Conservation (phyloP, 2,329 filamentous ascomycete genomes). For the Aspergillus sp. region DNA sequence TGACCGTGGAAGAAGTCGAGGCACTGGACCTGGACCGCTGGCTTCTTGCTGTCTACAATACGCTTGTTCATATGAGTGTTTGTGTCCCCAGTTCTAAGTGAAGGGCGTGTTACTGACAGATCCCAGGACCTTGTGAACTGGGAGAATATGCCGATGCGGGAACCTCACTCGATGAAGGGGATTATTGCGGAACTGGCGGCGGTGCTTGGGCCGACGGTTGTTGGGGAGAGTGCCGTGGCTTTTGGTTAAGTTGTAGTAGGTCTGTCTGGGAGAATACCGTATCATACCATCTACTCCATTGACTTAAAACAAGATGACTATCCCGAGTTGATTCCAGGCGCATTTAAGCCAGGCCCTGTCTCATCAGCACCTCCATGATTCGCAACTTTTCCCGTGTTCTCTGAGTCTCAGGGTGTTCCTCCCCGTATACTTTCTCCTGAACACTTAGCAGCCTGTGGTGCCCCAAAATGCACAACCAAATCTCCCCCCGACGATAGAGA, state of each 20-base stretch:
- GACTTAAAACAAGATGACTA: too few relatives aligned
- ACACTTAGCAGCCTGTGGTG: too few relatives aligned
- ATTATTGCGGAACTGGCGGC: slow-evolving; percentile 40
- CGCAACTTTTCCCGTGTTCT: too few relatives aligned
- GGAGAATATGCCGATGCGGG: slow-evolving; percentile 34
- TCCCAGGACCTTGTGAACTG: slow-evolving; percentile 39
- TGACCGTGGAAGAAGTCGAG: slow-evolving; percentile 34
- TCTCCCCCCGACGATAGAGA: too few relatives aligned
- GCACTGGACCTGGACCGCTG: slow-evolving; percentile 37
- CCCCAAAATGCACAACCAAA: too few relatives aligned
- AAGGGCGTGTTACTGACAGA: neutral
- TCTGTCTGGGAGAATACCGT: neutral
- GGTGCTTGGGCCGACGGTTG: slow-evolving; percentile 34
- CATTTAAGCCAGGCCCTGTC: too few relatives aligned
- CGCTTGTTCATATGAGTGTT: slow-evolving; percentile 36
- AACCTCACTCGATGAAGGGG: slow-evolving; percentile 38
- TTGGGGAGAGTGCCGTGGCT: slow-evolving; percentile 32
- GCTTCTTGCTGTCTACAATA: slow-evolving; percentile 32
- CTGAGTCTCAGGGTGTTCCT: too few relatives aligned
- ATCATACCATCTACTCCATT: neutral
- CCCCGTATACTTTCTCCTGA: too few relatives aligned
- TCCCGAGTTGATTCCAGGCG: too few relatives aligned
- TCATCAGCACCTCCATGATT: too few relatives aligned
- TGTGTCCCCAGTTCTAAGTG: neutral
- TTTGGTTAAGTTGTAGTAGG: slow-evolving; percentile 17